Base-by-base conservation (phyloP, 805 yeast species). In the Lachancea meyersii region DNA sequence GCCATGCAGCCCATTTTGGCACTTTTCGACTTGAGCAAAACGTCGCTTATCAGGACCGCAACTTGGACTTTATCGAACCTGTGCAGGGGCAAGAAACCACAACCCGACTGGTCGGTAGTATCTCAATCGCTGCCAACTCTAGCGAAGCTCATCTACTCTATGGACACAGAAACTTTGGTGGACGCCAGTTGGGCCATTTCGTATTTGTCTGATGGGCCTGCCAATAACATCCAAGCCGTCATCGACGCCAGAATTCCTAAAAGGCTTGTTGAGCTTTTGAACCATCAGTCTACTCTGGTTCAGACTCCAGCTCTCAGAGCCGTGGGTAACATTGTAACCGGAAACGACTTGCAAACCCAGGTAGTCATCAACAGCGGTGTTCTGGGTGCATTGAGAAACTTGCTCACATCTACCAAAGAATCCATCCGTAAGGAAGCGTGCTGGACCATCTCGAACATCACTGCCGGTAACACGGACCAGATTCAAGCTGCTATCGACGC, bases 181-280 rank as follows among this genome's bases (percentile, higher is more conserved):
- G 98, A 93, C 65, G 96, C 98, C 31, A 87, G 97, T 69, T 93
- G 98, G 98, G 97, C 97, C 11, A 88, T 93, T 42, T 86, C 96
- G 1, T 93, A 93, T 64, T 68, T 93, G 45, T 81, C 93, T 41
- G 98, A 93, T 65, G 98, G 98, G 24, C 79, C 95, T 24, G 72
- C 85, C 51, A 89, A 85, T 57, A 89, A 95, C 31, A 93, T 93
- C 57, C 96, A 91, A 71, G 95, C 96, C 6, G 97, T 93, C 40
- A 84, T 93, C 48, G 97, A 93, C 63, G 95, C 91, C 22, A 82
- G 97, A 62, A 88, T 93, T 51, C 97, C 97, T 47, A 81, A 85
- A 57, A 80, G 97, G 62, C 73, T 93, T 44, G 97, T 93, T 28
- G 97, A 93, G 67, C 74, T 93, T 57, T 74, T 93, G 58, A 79